Conservation (phyloP, 805 yeast species). For the Kodamaea leandrae region DNA sequence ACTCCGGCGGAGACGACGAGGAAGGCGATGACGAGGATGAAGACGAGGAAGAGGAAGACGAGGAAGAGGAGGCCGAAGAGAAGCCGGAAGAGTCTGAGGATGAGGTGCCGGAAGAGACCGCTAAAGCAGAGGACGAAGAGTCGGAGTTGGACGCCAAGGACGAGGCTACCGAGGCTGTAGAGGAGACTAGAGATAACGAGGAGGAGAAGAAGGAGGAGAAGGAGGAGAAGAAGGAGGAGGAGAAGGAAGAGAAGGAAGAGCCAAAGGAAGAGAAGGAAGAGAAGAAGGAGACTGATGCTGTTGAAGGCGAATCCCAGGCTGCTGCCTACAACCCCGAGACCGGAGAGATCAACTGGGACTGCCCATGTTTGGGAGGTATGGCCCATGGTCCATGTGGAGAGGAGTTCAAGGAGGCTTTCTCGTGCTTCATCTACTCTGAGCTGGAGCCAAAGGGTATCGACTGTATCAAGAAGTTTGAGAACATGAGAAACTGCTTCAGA, state of each 20-base stretch:
- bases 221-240: conserved; percentile 6
- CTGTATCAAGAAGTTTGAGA: conserved; percentile 85
- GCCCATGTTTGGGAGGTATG: conserved; percentile 99
- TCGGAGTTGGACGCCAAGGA: not conserved
- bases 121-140: not conserved
- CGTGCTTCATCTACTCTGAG: conserved; percentile 91
- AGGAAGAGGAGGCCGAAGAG: conserved; percentile 10
- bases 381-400: conserved; percentile 98
- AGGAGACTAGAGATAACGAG: not conserved
- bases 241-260: conserved; percentile 5
- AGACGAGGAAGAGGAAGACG: conserved; percentile 11
- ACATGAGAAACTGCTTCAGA: conserved; percentile 94
- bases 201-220: conserved; percentile 2
- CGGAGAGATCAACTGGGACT: conserved; percentile 99
- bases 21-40: conserved; percentile 8
- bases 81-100: not conserved
- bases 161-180: not conserved
- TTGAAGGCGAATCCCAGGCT: conserved; percentile 30
- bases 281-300: conserved; percentile 23
- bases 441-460: conserved; percentile 96
- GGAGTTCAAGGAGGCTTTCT: conserved; percentile 89
- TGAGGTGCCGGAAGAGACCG: conserved; percentile 1
- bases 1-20: not conserved
- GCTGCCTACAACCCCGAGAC: conserved; percentile 95
- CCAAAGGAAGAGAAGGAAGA: conserved; percentile 96